phyloP scores from a whole-genome alignment of 2,329 filamentous ascomycete genomes.

The Hypocreales sp. region DNA sequence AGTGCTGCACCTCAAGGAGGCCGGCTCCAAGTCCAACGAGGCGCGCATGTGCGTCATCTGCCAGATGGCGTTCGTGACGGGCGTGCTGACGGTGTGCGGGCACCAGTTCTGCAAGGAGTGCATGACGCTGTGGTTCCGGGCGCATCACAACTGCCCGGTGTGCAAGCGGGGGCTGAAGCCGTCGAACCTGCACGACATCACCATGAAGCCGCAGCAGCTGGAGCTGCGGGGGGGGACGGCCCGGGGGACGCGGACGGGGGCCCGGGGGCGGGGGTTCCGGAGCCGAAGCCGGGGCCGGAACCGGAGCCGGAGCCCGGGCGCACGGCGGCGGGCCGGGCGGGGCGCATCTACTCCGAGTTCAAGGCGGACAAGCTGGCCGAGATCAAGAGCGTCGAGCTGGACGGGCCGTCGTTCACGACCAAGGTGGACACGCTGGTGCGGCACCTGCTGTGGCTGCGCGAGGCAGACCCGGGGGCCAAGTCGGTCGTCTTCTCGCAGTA shows the following conservation, averaged over 20 bases:
- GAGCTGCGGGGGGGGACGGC: slow-evolving; percentile 35
- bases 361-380: slow-evolving; percentile 54
- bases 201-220: slow-evolving; percentile 61
- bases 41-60: slow-evolving; percentile 76
- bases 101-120: slow-evolving; percentile 89
- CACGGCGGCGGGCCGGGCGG: slow-evolving; percentile 12
- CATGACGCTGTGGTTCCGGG: slow-evolving; percentile 61
- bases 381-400: slow-evolving; percentile 69
- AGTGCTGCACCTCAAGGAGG: slow-evolving; percentile 38
- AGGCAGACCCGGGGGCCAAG: slow-evolving; percentile 75
- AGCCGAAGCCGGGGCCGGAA: too few species aligned
- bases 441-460: slow-evolving; percentile 73
- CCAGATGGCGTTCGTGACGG: slow-evolving; percentile 58
- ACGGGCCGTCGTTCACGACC: slow-evolving; percentile 62
- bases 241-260: slow-evolving; percentile 1
- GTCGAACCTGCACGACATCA: slow-evolving; percentile 71
- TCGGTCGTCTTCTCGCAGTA: slow-evolving; percentile 90
- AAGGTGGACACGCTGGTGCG: slow-evolving; percentile 76
- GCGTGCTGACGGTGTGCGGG: slow-evolving; percentile 73
- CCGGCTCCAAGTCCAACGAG: slow-evolving; percentile 47
- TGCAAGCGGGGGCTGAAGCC: slow-evolving; percentile 58
- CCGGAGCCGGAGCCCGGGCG: slow-evolving; percentile 2
- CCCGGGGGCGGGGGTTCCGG: too few species aligned
- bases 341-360: slow-evolving; percentile 71
- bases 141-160: slow-evolving; percentile 63